Percentiles rank a stretch among this genome's conserved stretches.
Conservation (phyloP, 2,329 filamentous ascomycete genomes). For the Xylariaceae sp. region DNA sequence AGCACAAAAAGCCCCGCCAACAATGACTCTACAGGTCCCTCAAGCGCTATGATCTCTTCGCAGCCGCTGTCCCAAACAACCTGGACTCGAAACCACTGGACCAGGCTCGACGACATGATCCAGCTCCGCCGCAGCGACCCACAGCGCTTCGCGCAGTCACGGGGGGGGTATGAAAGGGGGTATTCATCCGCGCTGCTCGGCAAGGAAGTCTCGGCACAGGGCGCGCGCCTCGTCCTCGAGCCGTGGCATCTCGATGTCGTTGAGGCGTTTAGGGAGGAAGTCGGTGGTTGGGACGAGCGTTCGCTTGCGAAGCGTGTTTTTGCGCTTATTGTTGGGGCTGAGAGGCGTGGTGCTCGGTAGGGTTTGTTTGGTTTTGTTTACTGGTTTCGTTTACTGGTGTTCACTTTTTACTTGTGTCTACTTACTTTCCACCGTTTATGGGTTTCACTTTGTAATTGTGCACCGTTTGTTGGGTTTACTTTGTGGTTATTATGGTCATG, state of each 20-base stretch:
- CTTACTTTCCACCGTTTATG: no score
- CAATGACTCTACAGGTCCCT: conserved; percentile 13
- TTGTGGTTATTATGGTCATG: no score
- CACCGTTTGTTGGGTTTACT: no score
- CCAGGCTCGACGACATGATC: conserved; percentile 49
- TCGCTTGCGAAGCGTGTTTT: conserved; percentile 51
- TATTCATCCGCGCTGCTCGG: conserved; percentile 39
- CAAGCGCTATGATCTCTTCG: background rate
- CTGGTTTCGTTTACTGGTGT: no score
- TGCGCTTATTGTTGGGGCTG: conserved; percentile 49
- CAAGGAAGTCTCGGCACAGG: conserved; percentile 45
- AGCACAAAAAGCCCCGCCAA: conserved; percentile 11
- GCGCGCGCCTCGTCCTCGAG: conserved; percentile 46
- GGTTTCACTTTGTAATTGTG: no score
- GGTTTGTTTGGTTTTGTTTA: background rate
- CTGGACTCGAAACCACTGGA: conserved; percentile 53
- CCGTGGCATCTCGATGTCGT: conserved; percentile 57
- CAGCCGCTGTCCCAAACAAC: conserved; percentile 37
- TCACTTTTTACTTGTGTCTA: no score
- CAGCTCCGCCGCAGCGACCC: conserved; percentile 44
- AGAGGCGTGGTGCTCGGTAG: conserved; percentile 31
- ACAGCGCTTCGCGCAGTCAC: conserved; percentile 35
- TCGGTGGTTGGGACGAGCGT: conserved; percentile 49
- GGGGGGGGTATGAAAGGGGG: background rate
- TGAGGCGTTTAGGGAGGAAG: conserved; percentile 47